Percentiles rank a stretch among this genome's conserved stretches.
Evolutionary conservation across 2,329 filamentous ascomycete genomes (phyloP).

Genomic region (Penicillium occitanis): DNA sequence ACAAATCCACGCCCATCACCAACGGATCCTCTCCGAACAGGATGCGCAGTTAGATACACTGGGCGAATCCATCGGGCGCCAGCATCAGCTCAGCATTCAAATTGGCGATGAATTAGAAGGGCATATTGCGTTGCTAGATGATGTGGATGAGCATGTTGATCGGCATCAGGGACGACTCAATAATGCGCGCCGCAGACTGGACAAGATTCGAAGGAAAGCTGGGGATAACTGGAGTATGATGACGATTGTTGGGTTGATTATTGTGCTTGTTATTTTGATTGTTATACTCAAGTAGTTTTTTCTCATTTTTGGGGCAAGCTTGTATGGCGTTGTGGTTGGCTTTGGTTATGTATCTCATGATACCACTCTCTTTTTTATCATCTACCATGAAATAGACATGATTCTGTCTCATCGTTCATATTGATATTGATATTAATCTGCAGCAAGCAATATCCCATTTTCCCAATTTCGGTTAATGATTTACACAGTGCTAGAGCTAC

Average conservation of each 20-base stretch:
- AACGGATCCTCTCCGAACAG: slow-evolving; percentile 78
- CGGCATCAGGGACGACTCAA: slow-evolving; percentile 55
- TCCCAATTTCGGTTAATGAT: not conserved
- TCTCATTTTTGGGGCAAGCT: not conserved
- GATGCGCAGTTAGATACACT: slow-evolving; percentile 89
- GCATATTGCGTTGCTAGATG: slow-evolving; percentile 85
- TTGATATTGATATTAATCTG: not conserved
- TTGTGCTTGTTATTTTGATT: slow-evolving; percentile 79
- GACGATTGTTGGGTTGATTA: slow-evolving; percentile 75
- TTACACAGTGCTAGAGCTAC: not conserved
- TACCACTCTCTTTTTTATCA: slow-evolving; percentile 13
- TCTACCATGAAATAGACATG: not conserved
- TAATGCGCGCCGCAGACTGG: slow-evolving; percentile 66
- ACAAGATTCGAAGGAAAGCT: slow-evolving; percentile 69
- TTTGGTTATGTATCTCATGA: slow-evolving; percentile 15
- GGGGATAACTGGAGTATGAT: slow-evolving; percentile 86
- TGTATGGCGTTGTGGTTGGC: slow-evolving; percentile 17
- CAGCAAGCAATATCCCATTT: not conserved
- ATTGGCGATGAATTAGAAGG: slow-evolving; percentile 94
- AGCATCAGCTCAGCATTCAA: slow-evolving; percentile 89
- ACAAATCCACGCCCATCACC: slow-evolving; percentile 84
- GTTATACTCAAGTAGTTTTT: slow-evolving; percentile 67
- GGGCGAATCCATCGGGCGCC: slow-evolving; percentile 80
- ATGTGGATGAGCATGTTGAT: slow-evolving; percentile 80
- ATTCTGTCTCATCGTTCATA: not conserved